These are phyloP conservation scores for Nicotiana attenuata DNA, from an alignment of 257 asterid genomes.

Conservation along the genomic window DNA sequence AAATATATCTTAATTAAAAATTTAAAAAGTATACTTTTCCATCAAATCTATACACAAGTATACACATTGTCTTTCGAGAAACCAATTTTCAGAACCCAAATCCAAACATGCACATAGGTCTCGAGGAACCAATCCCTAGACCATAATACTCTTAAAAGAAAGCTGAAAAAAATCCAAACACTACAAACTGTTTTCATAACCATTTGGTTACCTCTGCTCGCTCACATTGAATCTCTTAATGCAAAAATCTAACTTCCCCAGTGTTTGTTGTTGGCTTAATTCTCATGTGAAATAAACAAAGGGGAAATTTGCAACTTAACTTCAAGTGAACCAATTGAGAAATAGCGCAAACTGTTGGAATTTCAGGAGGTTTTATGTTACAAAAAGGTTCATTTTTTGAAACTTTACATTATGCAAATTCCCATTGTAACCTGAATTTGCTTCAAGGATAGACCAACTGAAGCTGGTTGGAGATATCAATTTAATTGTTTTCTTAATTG, in stretches of 20 bases:
- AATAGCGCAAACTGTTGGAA: background rate
- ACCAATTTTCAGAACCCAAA: background rate
- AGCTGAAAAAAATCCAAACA: background rate
- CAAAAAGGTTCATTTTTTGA: background rate
- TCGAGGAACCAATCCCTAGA: background rate
- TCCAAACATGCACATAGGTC: background rate
- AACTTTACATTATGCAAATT: background rate
- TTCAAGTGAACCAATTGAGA: background rate
- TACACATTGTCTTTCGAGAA: background rate
- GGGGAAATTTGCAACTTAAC: background rate
- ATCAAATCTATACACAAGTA: background rate
- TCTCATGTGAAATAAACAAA: background rate
- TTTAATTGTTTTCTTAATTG: background rate
- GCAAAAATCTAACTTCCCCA: background rate
- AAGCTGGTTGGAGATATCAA: background rate
- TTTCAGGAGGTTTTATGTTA: background rate
- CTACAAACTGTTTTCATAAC: background rate
- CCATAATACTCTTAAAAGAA: background rate
- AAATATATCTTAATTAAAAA: too few relatives aligned
- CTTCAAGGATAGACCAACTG: background rate
- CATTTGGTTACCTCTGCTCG: background rate
- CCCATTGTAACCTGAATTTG: background rate
- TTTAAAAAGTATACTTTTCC: background rate
- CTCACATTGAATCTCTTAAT: background rate
- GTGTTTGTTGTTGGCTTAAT: background rate